A percentile compares a stretch with the other conserved stretches of the same genome.
phyloP scores from a whole-genome alignment of 225 moss, liverwort and hornwort genomes.

The Physcomitrellopsis africana region DNA sequence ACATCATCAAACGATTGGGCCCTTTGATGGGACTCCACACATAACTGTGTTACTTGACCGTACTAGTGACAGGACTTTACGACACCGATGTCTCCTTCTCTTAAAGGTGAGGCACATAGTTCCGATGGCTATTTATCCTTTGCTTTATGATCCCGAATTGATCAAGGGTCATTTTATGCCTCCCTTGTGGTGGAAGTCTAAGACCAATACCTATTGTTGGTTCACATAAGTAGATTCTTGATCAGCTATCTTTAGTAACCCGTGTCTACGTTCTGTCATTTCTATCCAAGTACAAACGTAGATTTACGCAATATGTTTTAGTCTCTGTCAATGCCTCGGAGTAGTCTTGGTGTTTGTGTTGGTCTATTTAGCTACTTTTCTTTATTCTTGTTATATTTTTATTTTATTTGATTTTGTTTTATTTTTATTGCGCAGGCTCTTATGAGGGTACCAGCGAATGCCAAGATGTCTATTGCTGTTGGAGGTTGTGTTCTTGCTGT shows the following conservation, averaged over 20 bases:
- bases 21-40: constrained; percentile 91
- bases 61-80: constrained; percentile 87
- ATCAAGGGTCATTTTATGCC: background rate
- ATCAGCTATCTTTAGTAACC: background rate
- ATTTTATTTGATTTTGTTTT: background rate
- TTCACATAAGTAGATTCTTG: background rate
- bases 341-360: no score
- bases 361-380: no score
- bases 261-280: constrained; percentile 12
- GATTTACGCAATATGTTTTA: background rate
- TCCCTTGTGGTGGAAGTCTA: background rate
- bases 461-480: constrained; percentile 83
- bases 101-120: constrained; percentile 58
- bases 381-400: no score
- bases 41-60: constrained; percentile 87
- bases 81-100: constrained; percentile 82
- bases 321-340: background rate
- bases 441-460: constrained; percentile 79
- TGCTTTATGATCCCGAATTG: background rate
- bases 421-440: constrained; percentile 61
- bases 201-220: constrained; percentile 4
- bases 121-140: background rate
- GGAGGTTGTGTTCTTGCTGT: constrained; percentile 91
- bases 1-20: constrained; percentile 79
- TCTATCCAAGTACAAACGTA: background rate